Base-by-base conservation (phyloP, 345 rosid species). In the Populus euphratica region DNA sequence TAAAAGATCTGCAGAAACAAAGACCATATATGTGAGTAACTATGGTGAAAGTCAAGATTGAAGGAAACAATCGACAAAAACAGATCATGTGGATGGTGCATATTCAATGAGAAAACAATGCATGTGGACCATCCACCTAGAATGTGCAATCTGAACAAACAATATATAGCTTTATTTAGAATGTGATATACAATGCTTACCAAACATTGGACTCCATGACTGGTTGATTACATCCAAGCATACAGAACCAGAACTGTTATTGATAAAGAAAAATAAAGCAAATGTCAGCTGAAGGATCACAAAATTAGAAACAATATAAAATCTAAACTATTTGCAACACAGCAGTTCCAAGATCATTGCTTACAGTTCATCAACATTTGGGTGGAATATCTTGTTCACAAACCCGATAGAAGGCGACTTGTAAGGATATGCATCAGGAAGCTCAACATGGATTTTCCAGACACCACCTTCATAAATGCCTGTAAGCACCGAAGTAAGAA, bases 201-300 rank as follows among this genome's bases (percentile, higher is more conserved):
- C 91, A 79, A 91, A 91, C 93, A 91, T 89, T 69, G 95, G 95
- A 82, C 93, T 91, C 95, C 95, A 91, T 47, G 93, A 88, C 56
- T 91, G 93, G 78, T 89, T 91, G 82, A 91, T 91, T 38, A 91
- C 91, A 78, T 91, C 93, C 87, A 88, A 83, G 85, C 95, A 91
- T 31, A 89, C 89, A 71, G 91, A 89, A 68, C 95, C 95, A 12
- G 90, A 91, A 73, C 93, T 91, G 90, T 61, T 69, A 78, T 72
- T 67, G 67, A 72, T 20, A 44, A 77, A 70, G 73, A 56, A n/a
- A 33, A 80, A 63, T 47, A 73, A 13, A 1, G 33, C 31, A 69
- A 39, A 38, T 12, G 6, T 76, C 62, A 36, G 27, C 29, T 5
- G n/a, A 2, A 66, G 36, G 5, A 27, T 36, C 47, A 27, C 72